phyloP scores from a whole-genome alignment of 495 filamentous ascomycete genomes.

The Daldinia concentrica region DNA sequence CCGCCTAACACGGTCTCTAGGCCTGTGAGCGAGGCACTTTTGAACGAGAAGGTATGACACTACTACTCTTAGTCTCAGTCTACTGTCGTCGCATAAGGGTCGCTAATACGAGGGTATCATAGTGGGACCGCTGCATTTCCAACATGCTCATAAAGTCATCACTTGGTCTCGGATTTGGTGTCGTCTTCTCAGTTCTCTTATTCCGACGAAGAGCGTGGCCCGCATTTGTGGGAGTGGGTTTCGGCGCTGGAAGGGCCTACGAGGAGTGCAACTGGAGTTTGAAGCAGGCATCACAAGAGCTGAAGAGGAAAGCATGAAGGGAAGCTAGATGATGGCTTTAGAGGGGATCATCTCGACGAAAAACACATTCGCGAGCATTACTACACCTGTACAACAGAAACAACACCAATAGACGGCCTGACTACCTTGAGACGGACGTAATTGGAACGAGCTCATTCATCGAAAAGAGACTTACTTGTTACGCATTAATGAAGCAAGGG shows the following conservation, averaged over 20 bases:
- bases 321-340: conserved; percentile 4
- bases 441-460: conserved; percentile 25
- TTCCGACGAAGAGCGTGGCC: conserved; percentile 99
- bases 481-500: conserved; percentile 9
- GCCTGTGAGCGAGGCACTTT: conserved; percentile 90
- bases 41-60: conserved; percentile 88
- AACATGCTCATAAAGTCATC: conserved; percentile 94
- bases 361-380: conserved; percentile 25
- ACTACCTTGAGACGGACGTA: conserved; percentile 22
- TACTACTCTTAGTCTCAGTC: background rate
- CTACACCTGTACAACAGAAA: conserved; percentile 41
- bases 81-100: conserved; percentile 4
- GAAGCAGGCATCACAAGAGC: conserved; percentile 62
- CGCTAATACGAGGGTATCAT: conserved; percentile 35
- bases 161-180: conserved; percentile 92
- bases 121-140: conserved; percentile 99
- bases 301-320: conserved; percentile 55
- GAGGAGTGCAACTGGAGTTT: conserved; percentile 84
- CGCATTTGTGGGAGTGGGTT: conserved; percentile 88
- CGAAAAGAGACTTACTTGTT: conserved; percentile 3
- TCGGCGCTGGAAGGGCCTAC: conserved; percentile 94
- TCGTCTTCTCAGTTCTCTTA: conserved; percentile 96
- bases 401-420: conserved; percentile 38
- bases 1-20: conserved; percentile 60
- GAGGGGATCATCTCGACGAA: conserved; percentile 26